Evolutionary conservation across 768 basidiomycete genomes (phyloP).

Genomic region (Auricularia sp.): DNA sequence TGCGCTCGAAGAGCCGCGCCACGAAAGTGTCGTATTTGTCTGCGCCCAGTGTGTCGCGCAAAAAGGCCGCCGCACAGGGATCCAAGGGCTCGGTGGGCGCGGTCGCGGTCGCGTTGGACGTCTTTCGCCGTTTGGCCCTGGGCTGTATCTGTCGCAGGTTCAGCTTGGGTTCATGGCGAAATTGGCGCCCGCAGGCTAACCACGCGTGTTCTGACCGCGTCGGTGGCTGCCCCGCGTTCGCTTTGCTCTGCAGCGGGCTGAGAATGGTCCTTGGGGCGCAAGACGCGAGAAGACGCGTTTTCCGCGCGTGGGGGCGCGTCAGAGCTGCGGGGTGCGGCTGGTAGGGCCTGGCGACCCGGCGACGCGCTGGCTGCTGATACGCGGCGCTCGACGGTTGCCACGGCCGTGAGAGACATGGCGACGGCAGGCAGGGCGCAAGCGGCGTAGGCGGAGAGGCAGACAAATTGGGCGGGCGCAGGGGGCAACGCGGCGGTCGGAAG

Average conservation of each 20-base stretch:
- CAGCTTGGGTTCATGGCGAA: not conserved
- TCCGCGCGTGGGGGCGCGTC: not conserved
- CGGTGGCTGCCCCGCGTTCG: no score
- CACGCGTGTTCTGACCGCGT: no score
- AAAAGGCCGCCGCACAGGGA: conserved; percentile 35
- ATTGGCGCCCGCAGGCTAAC: not conserved
- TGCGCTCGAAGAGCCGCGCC: conserved; percentile 37
- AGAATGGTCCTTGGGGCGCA: not conserved
- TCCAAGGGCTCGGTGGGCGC: conserved; percentile 18
- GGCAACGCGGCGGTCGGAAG: no score
- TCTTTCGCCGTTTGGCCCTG: not conserved
- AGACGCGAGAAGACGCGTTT: not conserved
- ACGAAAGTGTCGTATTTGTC: conserved; percentile 38
- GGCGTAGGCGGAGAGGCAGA: no score
- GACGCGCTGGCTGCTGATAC: no score
- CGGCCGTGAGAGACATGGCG: no score
- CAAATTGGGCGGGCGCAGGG: no score
- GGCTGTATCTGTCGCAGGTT: not conserved
- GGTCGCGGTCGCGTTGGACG: not conserved
- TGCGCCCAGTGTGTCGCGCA: conserved; percentile 34
- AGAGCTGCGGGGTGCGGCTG: not conserved
- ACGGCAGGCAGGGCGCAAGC: no score
- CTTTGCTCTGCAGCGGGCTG: not conserved
- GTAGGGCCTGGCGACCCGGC: no score
- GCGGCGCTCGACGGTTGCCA: no score